phyloP scores from a whole-genome alignment of 441 rosid species.

The Erodium trifolium region DNA sequence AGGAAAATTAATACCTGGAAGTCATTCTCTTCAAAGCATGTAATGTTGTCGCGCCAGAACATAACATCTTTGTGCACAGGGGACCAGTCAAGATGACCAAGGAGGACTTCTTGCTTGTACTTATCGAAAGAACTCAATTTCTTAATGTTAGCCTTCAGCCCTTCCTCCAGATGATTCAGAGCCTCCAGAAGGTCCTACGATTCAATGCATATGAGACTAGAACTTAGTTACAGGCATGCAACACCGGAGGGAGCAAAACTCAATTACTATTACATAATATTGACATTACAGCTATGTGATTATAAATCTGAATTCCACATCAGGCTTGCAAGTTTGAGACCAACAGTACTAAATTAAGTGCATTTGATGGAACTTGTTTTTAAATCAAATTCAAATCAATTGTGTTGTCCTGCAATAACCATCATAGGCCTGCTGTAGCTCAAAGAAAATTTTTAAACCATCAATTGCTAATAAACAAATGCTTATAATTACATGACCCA shows the following conservation, averaged over 20 bases:
- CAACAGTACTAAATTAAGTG: neutral
- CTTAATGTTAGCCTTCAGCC: constrained; percentile 73
- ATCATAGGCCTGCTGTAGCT: neutral
- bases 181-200: constrained; percentile 83
- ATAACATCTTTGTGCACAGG: constrained; percentile 91
- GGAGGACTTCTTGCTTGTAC: constrained; percentile 96
- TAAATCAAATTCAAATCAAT: neutral
- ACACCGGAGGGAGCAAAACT: neutral
- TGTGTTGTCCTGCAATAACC: neutral
- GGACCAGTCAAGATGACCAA: constrained; percentile 96
- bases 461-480: neutral
- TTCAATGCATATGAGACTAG: neutral
- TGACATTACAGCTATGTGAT: neutral
- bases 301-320: neutral
- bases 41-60: constrained; percentile 94
- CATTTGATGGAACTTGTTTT: neutral
- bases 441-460: neutral
- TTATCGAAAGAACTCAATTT: constrained; percentile 90
- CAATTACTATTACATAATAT: neutral
- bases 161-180: constrained; percentile 78
- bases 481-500: neutral
- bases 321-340: neutral
- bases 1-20: constrained; percentile 57
- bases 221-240: neutral
- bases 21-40: constrained; percentile 83